phyloP scores from a whole-genome alignment of 352 stramenopile genomes.

The Blastocystis hominis region DNA sequence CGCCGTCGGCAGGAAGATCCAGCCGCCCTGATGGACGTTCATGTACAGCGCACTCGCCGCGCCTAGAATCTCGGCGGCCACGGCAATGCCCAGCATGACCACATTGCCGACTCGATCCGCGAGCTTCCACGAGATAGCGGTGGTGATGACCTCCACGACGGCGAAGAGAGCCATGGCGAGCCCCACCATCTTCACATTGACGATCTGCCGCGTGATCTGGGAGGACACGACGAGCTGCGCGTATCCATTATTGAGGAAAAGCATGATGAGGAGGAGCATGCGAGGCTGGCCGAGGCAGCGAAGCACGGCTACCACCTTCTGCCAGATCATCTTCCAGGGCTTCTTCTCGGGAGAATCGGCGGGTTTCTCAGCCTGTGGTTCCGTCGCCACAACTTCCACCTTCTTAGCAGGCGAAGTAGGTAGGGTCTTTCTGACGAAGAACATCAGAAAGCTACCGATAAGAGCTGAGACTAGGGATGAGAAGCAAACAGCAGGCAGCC shows the following conservation, averaged over 20 bases:
- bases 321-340: not conserved
- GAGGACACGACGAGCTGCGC: not conserved
- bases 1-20: not conserved
- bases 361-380: not conserved
- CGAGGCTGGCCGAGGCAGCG: not conserved
- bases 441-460: constrained; percentile 24
- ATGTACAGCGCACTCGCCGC: not conserved
- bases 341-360: not conserved
- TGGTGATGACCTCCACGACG: not conserved
- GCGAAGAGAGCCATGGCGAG: not conserved
- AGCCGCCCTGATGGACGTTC: not conserved
- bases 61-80: not conserved
- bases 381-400: not conserved
- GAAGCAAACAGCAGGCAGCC: not conserved
- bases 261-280: not conserved
- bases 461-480: constrained; percentile 4
- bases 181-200: not conserved
- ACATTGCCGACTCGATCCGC: not conserved
- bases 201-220: not conserved
- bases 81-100: not conserved
- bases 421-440: not conserved
- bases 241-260: constrained; percentile 18
- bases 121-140: not conserved
- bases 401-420: not conserved
- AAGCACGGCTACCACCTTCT: not conserved